Conservation (phyloP, 371 early-diverging fungal species). For the Saksenaea oblongispora region DNA sequence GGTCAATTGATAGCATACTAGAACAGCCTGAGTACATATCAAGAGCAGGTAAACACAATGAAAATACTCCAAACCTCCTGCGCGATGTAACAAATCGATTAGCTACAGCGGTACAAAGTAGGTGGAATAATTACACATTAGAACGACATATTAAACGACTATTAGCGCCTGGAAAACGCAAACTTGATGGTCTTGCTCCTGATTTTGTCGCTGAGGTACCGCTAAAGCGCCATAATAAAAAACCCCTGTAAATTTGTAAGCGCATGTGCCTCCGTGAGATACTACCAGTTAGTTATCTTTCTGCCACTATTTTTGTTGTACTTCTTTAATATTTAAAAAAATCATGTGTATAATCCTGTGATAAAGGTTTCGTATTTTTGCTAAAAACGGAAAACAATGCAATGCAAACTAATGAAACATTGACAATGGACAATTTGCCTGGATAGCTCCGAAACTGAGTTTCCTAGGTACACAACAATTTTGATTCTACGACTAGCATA, state of each 20-base stretch:
- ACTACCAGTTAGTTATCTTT: neutral
- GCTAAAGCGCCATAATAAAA: neutral
- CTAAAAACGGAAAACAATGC: no score
- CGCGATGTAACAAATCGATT: conserved; percentile 1
- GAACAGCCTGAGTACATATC: neutral
- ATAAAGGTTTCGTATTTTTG: no score
- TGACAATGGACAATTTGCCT: no score
- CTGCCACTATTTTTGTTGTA: no score
- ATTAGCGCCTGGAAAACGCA: neutral
- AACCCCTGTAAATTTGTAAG: neutral
- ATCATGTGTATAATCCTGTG: no score
- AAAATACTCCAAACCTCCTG: neutral
- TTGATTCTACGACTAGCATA: no score
- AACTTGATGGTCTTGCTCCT: neutral
- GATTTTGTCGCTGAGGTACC: neutral
- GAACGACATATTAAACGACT: neutral
- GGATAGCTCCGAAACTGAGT: no score
- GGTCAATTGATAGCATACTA: neutral
- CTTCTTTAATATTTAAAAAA: no score
- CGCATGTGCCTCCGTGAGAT: neutral
- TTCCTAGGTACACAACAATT: no score
- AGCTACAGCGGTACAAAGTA: neutral
- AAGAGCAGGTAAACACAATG: neutral
- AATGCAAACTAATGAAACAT: no score
- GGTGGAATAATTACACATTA: neutral